Conservation (phyloP, 2,329 filamentous ascomycete species). For the Xylariaceae sp. region DNA sequence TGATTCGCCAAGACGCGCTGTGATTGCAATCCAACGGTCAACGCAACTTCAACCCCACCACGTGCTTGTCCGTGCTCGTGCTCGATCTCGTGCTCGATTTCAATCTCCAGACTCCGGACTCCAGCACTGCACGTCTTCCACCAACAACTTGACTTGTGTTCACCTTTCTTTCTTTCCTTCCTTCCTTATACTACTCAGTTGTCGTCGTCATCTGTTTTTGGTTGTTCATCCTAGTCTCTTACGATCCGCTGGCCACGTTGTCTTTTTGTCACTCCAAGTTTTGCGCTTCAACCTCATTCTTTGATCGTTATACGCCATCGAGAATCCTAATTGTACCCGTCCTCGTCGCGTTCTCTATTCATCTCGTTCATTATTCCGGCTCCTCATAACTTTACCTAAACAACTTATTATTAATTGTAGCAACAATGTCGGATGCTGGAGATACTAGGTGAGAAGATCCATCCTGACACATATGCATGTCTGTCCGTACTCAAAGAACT, state of each 20-base stretch:
- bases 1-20: not conserved
- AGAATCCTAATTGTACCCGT: not conserved
- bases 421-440: slow-evolving; percentile 35
- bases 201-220: not conserved
- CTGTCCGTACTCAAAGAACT: not conserved
- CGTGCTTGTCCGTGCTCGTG: not conserved
- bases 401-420: slow-evolving; percentile 2
- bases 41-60: not conserved
- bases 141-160: not conserved
- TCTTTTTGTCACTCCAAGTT: not conserved
- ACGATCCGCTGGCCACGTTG: not conserved
- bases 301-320: slow-evolving; percentile 4
- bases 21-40: not conserved
- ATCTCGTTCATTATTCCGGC: not conserved
- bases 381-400: not conserved
- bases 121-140: no score
- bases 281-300: not conserved
- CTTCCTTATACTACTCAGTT: not conserved
- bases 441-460: slow-evolving; percentile 31
- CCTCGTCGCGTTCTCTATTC: not conserved
- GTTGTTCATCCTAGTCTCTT: not conserved
- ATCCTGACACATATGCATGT: not conserved
- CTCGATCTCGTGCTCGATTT: not conserved
- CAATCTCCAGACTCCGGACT: not conserved
- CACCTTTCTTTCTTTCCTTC: not conserved